phyloP scores from a whole-genome alignment of 352 stramenopile genomes.

The Peronosclerospora sorghi region DNA sequence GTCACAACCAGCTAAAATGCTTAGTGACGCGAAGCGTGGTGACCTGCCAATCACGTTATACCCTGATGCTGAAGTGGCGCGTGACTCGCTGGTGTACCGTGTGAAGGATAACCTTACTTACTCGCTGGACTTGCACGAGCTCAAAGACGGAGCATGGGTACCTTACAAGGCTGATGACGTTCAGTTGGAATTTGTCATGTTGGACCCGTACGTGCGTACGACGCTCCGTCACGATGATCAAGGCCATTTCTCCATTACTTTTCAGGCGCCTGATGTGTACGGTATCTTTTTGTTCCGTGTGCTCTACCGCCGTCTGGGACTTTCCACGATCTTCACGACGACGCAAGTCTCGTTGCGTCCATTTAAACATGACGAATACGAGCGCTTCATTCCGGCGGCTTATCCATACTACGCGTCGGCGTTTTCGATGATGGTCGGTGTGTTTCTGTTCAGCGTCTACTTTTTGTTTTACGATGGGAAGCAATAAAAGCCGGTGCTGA shows the following conservation, averaged over 20 bases:
- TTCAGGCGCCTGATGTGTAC: conserved; percentile 86
- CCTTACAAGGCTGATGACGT: conserved; percentile 74
- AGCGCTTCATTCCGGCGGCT: conserved; percentile 87
- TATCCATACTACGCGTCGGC: conserved; percentile 89
- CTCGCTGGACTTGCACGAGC: conserved; percentile 85
- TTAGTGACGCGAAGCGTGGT: conserved; percentile 76
- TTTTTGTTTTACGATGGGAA: conserved; percentile 85
- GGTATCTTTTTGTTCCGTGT: conserved; percentile 91
- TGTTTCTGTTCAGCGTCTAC: conserved; percentile 85
- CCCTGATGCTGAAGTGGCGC: conserved; percentile 76
- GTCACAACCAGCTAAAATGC: conserved; percentile 73
- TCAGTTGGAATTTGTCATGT: conserved; percentile 93
- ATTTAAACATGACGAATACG: conserved; percentile 94
- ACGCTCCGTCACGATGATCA: conserved; percentile 64
- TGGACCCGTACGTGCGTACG: conserved; percentile 87
- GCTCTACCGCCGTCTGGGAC: conserved; percentile 82
- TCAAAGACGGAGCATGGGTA: conserved; percentile 62
- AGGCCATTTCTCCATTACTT: conserved; percentile 75
- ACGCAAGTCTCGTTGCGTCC: conserved; percentile 88
- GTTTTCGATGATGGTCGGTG: conserved; percentile 86
- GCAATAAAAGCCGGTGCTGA: conserved; percentile 7
- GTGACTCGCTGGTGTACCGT: conserved; percentile 88
- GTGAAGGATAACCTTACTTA: conserved; percentile 91
- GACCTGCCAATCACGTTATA: conserved; percentile 87
- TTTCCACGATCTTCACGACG: conserved; percentile 80